Base-by-base conservation (phyloP, 257 asterid species). In the Solanum lycopersicoides region DNA sequence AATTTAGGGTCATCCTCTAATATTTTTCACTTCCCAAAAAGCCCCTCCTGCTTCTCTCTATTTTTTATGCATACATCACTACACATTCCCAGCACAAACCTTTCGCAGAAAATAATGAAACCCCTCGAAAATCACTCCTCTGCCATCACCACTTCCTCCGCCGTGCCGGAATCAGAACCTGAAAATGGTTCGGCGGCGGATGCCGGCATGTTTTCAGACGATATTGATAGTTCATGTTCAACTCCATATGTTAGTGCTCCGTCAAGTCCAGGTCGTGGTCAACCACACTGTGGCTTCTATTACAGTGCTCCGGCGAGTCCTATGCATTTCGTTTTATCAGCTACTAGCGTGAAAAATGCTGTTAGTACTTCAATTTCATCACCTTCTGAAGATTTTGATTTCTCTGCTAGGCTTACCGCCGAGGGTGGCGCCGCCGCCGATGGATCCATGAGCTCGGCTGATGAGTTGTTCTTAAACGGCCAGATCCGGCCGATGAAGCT, bases 171-270 rank as follows among this genome's bases (percentile, higher is more conserved):
- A 84, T 25, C 18, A 34, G 65, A 25, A 37, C 82, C 28, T 37
- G 37, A 88, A 80, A 34, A 83, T 34, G 63, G 84, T 16, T 28
- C 42, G 3, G 68, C 21, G 13, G 76, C 39, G 6, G 94, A 92
- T 21, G 15, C 87, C 15, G 84, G 39, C 72, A 85, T 87, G 76
- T 89, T 87, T 79, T 10, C 89, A 87, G 97, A 94, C 87, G 95
- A 92, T 44, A 86, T 89, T 5, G 97, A 95, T 87, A 94, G 98
- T 90, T 89, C 94, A 87, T 94, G 98, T 88, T 96, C 99, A 83
- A 96, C 99, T 15, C 99, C 99, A 16, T 96, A 93, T 89, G 99
- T 95, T 30, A 94, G 98, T 68, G 99, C 99, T 14, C 99, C 99
- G 8, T 95, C 98, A 28, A 94, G 98, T 87, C 99, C 99, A 10